phyloP scores from a whole-genome alignment of 768 basidiomycete species.

The Boletus tylopilopsis region DNA sequence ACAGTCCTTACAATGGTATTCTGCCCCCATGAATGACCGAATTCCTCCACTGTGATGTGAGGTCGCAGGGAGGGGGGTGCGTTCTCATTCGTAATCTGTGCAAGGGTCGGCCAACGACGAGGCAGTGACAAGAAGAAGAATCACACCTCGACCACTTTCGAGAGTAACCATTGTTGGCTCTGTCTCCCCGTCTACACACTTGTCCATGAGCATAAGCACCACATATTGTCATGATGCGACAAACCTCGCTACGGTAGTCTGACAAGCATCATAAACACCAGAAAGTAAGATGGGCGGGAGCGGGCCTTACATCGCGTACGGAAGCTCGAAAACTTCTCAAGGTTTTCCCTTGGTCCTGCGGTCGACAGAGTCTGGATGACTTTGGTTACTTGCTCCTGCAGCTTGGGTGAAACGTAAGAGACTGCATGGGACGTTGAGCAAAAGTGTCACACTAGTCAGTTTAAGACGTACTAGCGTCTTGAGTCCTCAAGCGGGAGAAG shows the following conservation, averaged over 20 bases:
- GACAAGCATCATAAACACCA: slow-evolving; percentile 10
- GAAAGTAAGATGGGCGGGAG: background rate
- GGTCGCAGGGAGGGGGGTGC: slow-evolving; percentile 54
- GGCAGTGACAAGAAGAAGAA: background rate
- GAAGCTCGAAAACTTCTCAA: slow-evolving; percentile 67
- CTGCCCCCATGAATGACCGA: slow-evolving; percentile 82
- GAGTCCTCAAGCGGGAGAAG: slow-evolving; percentile 34
- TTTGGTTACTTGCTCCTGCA: slow-evolving; percentile 52
- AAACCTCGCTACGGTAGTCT: slow-evolving; percentile 78
- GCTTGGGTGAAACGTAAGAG: slow-evolving; percentile 55
- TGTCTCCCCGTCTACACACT: slow-evolving; percentile 59
- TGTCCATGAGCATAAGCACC: slow-evolving; percentile 12
- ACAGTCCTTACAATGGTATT: slow-evolving; percentile 57
- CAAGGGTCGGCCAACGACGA: slow-evolving; percentile 1
- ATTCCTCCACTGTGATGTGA: slow-evolving; percentile 65
- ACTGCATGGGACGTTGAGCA: slow-evolving; percentile 32
- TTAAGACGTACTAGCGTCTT: slow-evolving; percentile 36
- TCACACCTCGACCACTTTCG: slow-evolving; percentile 59
- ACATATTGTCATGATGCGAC: slow-evolving; percentile 6
- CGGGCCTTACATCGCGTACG: slow-evolving; percentile 61
- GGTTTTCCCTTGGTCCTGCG: slow-evolving; percentile 58
- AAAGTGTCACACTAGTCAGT: background rate
- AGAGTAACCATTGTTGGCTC: slow-evolving; percentile 75
- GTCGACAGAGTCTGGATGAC: slow-evolving; percentile 68
- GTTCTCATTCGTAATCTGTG: slow-evolving; percentile 59